phyloP scores from a whole-genome alignment of 805 yeast genomes.

The Myxozyma lipomycoides region DNA sequence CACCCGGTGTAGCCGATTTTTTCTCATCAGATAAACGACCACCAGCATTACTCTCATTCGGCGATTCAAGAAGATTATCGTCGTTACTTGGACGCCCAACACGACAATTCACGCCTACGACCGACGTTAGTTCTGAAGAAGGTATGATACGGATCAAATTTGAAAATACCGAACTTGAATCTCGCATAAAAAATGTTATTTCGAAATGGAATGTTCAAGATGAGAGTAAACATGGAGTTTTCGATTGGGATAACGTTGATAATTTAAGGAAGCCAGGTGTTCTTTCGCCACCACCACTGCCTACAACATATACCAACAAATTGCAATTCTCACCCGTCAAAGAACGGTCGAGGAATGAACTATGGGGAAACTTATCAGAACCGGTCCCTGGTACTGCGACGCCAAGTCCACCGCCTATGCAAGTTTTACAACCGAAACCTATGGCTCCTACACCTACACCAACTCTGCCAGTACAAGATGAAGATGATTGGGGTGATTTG shows the following conservation, averaged over 20 bases:
- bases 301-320: not conserved
- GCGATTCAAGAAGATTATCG: not conserved
- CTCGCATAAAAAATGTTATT: conserved; percentile 21
- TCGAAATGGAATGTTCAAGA: conserved; percentile 10
- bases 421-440: not conserved
- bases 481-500: conserved; percentile 5
- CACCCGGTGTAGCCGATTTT: conserved; percentile 4
- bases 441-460: not conserved
- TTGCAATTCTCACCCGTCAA: too few relatives aligned
- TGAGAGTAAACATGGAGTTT: not conserved
- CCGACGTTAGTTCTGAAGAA: not conserved
- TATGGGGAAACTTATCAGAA: too few relatives aligned
- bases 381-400: not conserved
- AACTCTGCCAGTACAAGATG: not conserved
- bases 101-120: conserved; percentile 28
- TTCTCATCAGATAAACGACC: conserved; percentile 8
- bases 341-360: too few relatives aligned
- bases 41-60: conserved; percentile 7
- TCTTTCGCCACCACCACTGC: not conserved
- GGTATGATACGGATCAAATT: conserved; percentile 22
- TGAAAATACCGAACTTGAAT: conserved; percentile 13
- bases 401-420: not conserved
- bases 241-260: conserved; percentile 21
- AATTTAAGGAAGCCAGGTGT: conserved; percentile 1
- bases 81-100: conserved; percentile 26